phyloP scores from a whole-genome alignment of 441 rosid species.

The Adansonia rubrostipa region DNA sequence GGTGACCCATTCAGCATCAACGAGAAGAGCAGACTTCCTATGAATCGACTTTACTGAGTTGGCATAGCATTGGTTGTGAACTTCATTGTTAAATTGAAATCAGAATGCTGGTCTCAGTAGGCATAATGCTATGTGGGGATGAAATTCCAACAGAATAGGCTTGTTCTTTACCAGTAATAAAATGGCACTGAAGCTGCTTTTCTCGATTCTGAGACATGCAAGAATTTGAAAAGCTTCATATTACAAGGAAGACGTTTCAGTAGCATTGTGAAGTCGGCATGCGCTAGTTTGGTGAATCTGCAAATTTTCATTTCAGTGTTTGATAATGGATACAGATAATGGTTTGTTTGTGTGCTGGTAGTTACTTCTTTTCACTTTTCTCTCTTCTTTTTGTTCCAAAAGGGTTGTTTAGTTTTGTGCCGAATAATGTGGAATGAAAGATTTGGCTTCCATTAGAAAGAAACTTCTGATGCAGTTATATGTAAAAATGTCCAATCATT shows the following conservation, averaged over 20 bases:
- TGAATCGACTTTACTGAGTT: background rate
- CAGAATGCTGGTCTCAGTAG: background rate
- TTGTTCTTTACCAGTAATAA: conserved; percentile 3
- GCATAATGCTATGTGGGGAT: background rate
- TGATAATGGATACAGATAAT: background rate
- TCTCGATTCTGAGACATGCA: background rate
- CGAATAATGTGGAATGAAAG: background rate
- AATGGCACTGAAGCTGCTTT: background rate
- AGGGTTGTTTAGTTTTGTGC: background rate
- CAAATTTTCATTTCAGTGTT: background rate
- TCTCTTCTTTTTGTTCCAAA: background rate
- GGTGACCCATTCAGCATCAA: conserved; percentile 39
- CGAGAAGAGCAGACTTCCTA: conserved; percentile 36
- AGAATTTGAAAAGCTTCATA: background rate
- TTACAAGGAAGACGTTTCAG: background rate
- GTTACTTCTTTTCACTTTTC: background rate
- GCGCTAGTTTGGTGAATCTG: background rate
- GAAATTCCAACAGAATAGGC: background rate
- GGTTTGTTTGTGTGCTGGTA: background rate
- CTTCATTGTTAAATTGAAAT: background rate
- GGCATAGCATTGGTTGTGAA: background rate
- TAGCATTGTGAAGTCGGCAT: background rate
- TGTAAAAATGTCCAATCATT: background rate
- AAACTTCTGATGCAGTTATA: background rate
- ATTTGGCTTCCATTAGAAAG: background rate